Evolutionary conservation across 2,329 filamentous ascomycete genomes (phyloP), one percentile per base, ranked within the genome.

Genomic region (Trichoderma afroharzianum): DNA sequence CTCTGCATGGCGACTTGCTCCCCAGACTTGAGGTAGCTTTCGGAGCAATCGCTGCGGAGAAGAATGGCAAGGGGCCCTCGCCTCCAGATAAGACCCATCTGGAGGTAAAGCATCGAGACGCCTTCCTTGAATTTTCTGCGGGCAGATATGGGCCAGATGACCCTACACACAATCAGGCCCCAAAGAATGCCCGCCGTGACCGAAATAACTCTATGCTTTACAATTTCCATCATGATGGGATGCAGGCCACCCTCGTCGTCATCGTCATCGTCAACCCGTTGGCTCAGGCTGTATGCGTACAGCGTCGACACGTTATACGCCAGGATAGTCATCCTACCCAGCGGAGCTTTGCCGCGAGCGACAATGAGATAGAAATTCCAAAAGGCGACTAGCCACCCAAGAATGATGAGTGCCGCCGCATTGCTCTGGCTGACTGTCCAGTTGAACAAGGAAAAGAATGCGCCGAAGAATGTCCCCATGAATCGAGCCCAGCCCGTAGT

Each of bases 41-140:
- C 83, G 4, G 84, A 83, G 72, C 81, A 83, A 76, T 87, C 84
- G 69, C 85, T 87, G 68, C 89, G 87, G 1, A 90, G 83, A 72
- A 97, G 86, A 11, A 91, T 90, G 4, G 92, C 91, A n/a, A 97
- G 84, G 0, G 95, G 95, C 8, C 96, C 94, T 43, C 94, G 89
- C 81, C 94, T 95, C 95, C 95, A 98, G 74, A 97, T 94, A 36
- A 98, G 85, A 9, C 93, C 92, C 91, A 98, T 95, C 68, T 95
- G 92, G 6, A 98, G 86, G 88, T 94, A 97, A 14, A 98, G 85
- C 32, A 97, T 84, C 36, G 92, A 93, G 6, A 97, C 86, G 2
- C 94, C 94, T 75, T 95, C 91, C 79, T 95, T 94, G 76, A 97
- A 89, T 79, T 96, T 96, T 69, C 86, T 86, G 63, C 95, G 88